These are phyloP conservation scores for Cystofilobasidium bisporidii DNA, from an alignment of 768 basidiomycete species.

Conservation along the genomic window DNA sequence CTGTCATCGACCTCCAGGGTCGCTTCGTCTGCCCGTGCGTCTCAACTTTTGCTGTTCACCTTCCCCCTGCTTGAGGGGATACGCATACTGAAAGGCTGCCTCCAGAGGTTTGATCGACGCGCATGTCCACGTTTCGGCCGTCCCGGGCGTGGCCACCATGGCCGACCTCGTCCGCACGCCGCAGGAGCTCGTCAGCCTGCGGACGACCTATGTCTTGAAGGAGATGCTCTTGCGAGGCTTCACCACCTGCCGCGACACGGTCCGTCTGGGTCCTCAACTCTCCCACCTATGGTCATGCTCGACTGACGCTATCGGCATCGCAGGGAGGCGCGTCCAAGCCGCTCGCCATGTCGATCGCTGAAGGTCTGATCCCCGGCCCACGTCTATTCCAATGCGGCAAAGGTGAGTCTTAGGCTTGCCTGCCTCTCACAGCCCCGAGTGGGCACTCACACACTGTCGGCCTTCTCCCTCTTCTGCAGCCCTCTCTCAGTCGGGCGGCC, in stretches of 20 bases:
- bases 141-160: not conserved
- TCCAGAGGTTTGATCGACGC: not conserved
- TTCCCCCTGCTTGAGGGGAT: no score
- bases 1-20: not conserved
- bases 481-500: constrained; percentile 45
- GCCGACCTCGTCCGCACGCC: constrained; percentile 13
- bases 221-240: constrained; percentile 44
- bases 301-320: no score
- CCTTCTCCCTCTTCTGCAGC: constrained; percentile 27
- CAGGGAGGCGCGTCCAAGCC: constrained; percentile 42
- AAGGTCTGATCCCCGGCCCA: constrained; percentile 42
- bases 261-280: no score
- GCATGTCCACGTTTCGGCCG: not conserved
- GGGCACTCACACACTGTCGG: no score
- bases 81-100: no score
- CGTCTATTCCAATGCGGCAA: constrained; percentile 38
- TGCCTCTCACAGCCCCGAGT: no score
- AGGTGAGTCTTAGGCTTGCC: not conserved
- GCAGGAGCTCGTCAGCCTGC: constrained; percentile 34
- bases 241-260: constrained; percentile 43
- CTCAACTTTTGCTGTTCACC: no score
- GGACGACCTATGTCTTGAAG: constrained; percentile 42
- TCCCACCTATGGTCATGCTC: no score
- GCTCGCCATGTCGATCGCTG: constrained; percentile 42
- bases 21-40: not conserved